A percentile compares a stretch with the other conserved stretches of the same genome.
These are phyloP conservation scores for Cercospora sojina DNA, from an alignment of 2,329 filamentous ascomycete species.

Conservation along the genomic window DNA sequence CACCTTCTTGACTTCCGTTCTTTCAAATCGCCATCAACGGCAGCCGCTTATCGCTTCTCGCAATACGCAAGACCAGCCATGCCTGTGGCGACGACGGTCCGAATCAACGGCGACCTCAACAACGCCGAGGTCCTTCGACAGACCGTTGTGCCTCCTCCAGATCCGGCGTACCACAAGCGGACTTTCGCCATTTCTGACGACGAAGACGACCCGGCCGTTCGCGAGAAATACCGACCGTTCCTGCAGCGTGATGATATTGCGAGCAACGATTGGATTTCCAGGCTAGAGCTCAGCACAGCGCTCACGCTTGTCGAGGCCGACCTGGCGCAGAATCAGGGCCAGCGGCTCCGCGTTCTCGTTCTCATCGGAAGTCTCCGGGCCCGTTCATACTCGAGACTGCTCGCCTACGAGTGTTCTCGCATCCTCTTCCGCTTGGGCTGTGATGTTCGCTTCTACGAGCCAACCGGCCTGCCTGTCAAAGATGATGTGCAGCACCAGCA, in stretches of 20 bases:
- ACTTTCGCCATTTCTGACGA: constrained; percentile 47
- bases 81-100: not conserved
- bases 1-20: not conserved
- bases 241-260: constrained; percentile 45
- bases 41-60: not conserved
- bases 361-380: constrained; percentile 60
- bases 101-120: constrained; percentile 30
- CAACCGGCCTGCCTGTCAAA: constrained; percentile 59
- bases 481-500: constrained; percentile 60
- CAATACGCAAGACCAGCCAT: not conserved
- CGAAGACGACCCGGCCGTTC: not conserved
- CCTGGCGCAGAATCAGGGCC: constrained; percentile 39
- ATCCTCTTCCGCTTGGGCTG: constrained; percentile 65
- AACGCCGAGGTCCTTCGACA: constrained; percentile 27
- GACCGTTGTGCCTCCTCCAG: constrained; percentile 14
- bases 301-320: constrained; percentile 54
- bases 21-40: not conserved
- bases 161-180: constrained; percentile 18
- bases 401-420: constrained; percentile 60
- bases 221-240: constrained; percentile 49
- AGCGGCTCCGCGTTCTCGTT: constrained; percentile 57
- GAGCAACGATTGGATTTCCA: constrained; percentile 55
- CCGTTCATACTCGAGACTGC: constrained; percentile 60
- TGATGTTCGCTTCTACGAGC: constrained; percentile 64
- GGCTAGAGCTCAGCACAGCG: constrained; percentile 56